phyloP scores from a whole-genome alignment of 2,329 filamentous ascomycete genomes.

The Bipolaris cookei region DNA sequence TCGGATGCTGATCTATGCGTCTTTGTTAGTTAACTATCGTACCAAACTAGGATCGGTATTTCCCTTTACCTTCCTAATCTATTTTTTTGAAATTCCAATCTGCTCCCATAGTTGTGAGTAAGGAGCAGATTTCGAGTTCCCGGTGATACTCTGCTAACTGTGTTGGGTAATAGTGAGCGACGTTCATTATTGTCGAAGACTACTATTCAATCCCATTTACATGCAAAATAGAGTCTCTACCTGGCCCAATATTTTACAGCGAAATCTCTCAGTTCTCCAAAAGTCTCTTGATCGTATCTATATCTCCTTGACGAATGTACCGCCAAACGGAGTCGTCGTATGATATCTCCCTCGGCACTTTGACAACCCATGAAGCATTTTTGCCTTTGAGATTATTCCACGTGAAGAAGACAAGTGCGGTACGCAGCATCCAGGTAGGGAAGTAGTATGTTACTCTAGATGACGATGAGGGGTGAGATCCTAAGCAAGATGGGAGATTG shows the following conservation, averaged over 20 bases:
- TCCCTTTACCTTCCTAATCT: neutral
- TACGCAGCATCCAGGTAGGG: neutral
- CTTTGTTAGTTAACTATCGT: neutral
- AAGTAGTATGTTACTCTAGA: neutral
- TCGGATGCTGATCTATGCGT: neutral
- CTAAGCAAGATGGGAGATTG: neutral
- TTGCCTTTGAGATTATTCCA: neutral
- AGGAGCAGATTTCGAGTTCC: neutral
- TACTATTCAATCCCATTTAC: neutral
- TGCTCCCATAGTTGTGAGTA: neutral
- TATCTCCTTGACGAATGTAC: neutral
- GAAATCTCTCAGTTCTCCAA: neutral
- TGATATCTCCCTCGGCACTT: neutral
- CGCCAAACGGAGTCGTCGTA: neutral
- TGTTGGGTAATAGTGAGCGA: neutral
- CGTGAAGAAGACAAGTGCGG: neutral
- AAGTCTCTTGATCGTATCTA: neutral
- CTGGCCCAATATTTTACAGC: neutral
- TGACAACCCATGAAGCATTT: neutral
- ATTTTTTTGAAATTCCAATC: neutral
- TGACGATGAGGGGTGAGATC: neutral
- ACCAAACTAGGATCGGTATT: neutral
- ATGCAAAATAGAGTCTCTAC: neutral
- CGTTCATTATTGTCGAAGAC: neutral
- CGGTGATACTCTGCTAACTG: neutral